These are phyloP conservation scores for Centella asiatica DNA, from an alignment of 129 eudicot genomes.

Conservation along the genomic window DNA sequence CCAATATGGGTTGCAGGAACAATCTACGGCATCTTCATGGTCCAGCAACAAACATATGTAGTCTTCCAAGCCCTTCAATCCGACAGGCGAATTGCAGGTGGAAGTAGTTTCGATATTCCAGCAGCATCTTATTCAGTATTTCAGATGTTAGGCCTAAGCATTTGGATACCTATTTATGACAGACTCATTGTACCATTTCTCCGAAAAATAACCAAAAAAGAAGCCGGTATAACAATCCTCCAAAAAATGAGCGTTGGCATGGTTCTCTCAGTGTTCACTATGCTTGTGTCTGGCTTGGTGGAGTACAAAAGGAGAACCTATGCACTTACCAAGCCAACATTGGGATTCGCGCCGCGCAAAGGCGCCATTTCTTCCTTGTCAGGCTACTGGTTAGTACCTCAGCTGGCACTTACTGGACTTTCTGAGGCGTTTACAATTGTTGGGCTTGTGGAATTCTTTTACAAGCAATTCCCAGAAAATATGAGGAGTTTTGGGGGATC, in stretches of 20 bases:
- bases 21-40: background rate
- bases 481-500: slow-evolving; percentile 14
- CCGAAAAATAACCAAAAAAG: slow-evolving; percentile 7
- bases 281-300: slow-evolving; percentile 4
- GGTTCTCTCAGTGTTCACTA: background rate
- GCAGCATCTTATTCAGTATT: slow-evolving; percentile 13
- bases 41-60: background rate
- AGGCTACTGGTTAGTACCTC: slow-evolving; percentile 9
- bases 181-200: slow-evolving; percentile 3
- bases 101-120: slow-evolving; percentile 10
- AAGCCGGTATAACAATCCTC: slow-evolving; percentile 7
- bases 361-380: slow-evolving; percentile 4
- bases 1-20: slow-evolving; percentile 11
- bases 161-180: slow-evolving; percentile 4
- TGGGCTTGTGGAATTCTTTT: slow-evolving; percentile 4
- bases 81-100: background rate
- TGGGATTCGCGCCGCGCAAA: background rate
- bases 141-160: slow-evolving; percentile 1
- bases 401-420: background rate
- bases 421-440: slow-evolving; percentile 3
- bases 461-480: slow-evolving; percentile 11
- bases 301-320: background rate
- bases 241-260: slow-evolving; percentile 6
- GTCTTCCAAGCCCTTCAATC: slow-evolving; percentile 23
- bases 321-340: background rate